phyloP scores from a whole-genome alignment of 345 rosid species.

The Citrus maxima region DNA sequence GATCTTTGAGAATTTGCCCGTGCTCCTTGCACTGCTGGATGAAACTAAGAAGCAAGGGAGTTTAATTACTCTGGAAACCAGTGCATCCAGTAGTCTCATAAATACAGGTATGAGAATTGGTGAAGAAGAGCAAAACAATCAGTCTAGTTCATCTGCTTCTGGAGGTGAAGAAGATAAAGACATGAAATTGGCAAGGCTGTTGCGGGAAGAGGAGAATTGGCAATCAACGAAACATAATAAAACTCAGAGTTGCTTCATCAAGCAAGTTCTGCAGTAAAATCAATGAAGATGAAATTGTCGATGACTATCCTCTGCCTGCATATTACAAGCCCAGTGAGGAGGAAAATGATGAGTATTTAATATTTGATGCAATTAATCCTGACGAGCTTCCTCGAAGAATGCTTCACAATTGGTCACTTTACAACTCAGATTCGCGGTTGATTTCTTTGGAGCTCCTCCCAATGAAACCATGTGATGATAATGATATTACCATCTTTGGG shows the following conservation, averaged over 20 bases:
- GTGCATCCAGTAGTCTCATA: constrained; percentile 24
- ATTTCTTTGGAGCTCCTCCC: too few species aligned
- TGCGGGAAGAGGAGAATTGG: constrained; percentile 76
- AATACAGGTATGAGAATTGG: constrained; percentile 33
- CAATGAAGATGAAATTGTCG: constrained; percentile 75
- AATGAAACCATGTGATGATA: too few species aligned
- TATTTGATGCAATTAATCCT: too few species aligned
- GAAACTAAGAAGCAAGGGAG: constrained; percentile 32
- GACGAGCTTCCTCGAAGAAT: too few species aligned
- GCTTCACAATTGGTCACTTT: too few species aligned
- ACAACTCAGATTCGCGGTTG: too few species aligned
- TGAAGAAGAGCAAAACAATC: constrained; percentile 19
- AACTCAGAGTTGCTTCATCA: constrained; percentile 36
- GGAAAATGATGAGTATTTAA: too few species aligned
- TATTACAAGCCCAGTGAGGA: too few species aligned
- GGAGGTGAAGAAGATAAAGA: constrained; percentile 54
- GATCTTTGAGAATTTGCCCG: constrained; percentile 45
- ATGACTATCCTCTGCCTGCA: constrained; percentile 80
- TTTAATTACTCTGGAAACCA: constrained; percentile 13
- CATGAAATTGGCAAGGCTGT: constrained; percentile 47
- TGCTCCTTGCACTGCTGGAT: constrained; percentile 48
- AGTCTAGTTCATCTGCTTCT: constrained; percentile 16
- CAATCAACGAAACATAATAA: constrained; percentile 46
- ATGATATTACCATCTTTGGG: too few species aligned
- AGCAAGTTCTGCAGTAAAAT: constrained; percentile 58